Base-by-base conservation (phyloP, 345 rosid genomes). In the Populus euphratica region DNA sequence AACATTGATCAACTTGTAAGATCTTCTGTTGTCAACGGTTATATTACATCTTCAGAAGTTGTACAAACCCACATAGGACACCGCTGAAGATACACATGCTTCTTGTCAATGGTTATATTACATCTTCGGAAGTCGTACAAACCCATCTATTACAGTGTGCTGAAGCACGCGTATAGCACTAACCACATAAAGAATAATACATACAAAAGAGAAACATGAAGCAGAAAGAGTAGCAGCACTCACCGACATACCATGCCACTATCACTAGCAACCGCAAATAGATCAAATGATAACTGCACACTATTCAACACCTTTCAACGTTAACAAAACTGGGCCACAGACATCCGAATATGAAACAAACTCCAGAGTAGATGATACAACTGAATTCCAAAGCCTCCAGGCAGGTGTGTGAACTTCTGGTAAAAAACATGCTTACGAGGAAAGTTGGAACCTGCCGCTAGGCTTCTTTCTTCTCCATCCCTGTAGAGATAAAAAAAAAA, bases 381-480 rank as follows among this genome's bases (percentile, higher is more conserved):
- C 47, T 56, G 68, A 38, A 69, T 35, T 41, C 66, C 31, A 11
- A 75, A 66, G 31, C 65, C 67, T 78, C 35, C 12, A 77, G 17
- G 44, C 56, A 27, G 73, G 66, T 79, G 78, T 78, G 52, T 68
- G 73, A 70, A 77, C 78, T 76, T 78, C 70, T 7, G 16, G 36
- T 73, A 4, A 77, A 76, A 56, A 78, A n/a, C 20, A 62, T 36
- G 66, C 78, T 87, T 76, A 91, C 21, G 88, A 78, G 47, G 97
- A 95, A 67, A 92, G 91, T 84, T 93, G 94, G 88, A 95, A 93
- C 83, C 84, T 87, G 78, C 97, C 94, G 8, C 88, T 91, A 1
- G 82, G 90, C 69, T 90, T 95, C 87, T 80, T 91, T 81, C 97
- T 90, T 85, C 91, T 95, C 98, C 99, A 95, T 77, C 98, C 98